Evolutionary conservation across 805 yeast species (phyloP), one percentile per base, ranked within the genome.

Genomic region (Nakazawaea wickerhamii): DNA sequence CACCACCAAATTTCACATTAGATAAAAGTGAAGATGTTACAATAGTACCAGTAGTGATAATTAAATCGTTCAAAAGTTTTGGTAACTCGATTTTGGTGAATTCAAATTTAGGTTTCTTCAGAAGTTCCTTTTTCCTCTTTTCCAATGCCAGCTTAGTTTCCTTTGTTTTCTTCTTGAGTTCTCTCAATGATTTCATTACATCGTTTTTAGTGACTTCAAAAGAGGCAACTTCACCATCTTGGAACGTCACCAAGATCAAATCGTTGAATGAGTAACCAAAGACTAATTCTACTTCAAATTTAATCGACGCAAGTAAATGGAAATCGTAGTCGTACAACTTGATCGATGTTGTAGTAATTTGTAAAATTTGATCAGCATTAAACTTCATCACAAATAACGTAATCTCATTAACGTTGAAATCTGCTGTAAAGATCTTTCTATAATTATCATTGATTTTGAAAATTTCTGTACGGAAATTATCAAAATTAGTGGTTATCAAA

Each of bases 31-130:
- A 58, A 22, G 75, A 75, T 44, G 70, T 69, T 10, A 82, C 61
- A 27, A 83, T 76, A 54, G 81, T 76, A 42, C 88, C 90, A 17
- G 82, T 75, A 0, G 89, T 83, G 44, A 84, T 74, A 51, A 83
- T 79, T 42, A 68, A 72, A 31, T 57, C 59, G 42, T 58, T 57
- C 32, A 64, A 46, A 26, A 63, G 44, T 1, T 61, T 64, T 0
- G 69, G 69, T 19, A 60, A 41, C 41, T 61, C 63, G 41, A 62
- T 43, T 36, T 58, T 58, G 10, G 49, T 50, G 5, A 64, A 45
- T 17, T 48, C 41, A 30, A 23, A 44, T 25, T 32, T 30, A 5
- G 46, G 44, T 7, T 47, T 48, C 11, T 36, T 38, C 5, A 44
- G 41, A 5, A 32, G 27, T 5, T 31, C 39, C 18, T 40, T 32